These are phyloP conservation scores for Terana coerulea DNA, from an alignment of 768 basidiomycete species.

Conservation along the genomic window DNA sequence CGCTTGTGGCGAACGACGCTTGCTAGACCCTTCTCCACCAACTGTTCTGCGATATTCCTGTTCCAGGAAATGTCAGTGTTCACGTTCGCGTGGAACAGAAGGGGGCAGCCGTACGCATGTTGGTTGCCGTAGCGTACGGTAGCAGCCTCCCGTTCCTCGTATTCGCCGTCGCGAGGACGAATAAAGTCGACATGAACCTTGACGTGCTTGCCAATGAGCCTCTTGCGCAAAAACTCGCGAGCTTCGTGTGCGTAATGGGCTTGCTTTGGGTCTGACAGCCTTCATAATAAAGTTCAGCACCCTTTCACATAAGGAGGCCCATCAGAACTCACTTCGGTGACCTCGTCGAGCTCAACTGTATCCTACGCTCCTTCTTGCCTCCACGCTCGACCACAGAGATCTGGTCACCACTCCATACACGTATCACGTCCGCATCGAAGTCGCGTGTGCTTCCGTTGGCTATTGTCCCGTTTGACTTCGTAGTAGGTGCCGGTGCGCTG, in stretches of 20 bases:
- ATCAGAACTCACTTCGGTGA: conserved; percentile 70
- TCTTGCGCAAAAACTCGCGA: conserved; percentile 88
- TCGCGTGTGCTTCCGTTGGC: conserved; percentile 42
- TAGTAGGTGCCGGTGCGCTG: conserved; percentile 40
- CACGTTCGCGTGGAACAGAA: neutral
- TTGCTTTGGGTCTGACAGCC: conserved; percentile 82
- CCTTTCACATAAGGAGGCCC: too few relatives aligned
- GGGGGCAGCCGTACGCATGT: conserved; percentile 55
- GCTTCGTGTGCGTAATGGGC: conserved; percentile 89
- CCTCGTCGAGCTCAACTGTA: conserved; percentile 86
- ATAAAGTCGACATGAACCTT: conserved; percentile 85
- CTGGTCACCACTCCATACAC: conserved; percentile 93
- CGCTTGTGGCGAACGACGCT: conserved; percentile 88
- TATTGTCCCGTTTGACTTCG: conserved; percentile 44
- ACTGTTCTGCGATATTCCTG: conserved; percentile 80
- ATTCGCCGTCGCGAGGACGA: conserved; percentile 89
- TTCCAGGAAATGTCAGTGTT: neutral
- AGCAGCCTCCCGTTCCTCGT: conserved; percentile 88
- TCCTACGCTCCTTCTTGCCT: conserved; percentile 67
- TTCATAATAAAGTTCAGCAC: too few relatives aligned
- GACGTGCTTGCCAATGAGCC: conserved; percentile 85
- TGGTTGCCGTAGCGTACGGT: conserved; percentile 84
- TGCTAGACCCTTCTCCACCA: conserved; percentile 91
- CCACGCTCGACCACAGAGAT: conserved; percentile 77
- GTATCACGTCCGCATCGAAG: conserved; percentile 81